These are phyloP conservation scores for Chaetomium strumarium DNA, from an alignment of 2,329 filamentous ascomycete genomes.

Conservation along the genomic window DNA sequence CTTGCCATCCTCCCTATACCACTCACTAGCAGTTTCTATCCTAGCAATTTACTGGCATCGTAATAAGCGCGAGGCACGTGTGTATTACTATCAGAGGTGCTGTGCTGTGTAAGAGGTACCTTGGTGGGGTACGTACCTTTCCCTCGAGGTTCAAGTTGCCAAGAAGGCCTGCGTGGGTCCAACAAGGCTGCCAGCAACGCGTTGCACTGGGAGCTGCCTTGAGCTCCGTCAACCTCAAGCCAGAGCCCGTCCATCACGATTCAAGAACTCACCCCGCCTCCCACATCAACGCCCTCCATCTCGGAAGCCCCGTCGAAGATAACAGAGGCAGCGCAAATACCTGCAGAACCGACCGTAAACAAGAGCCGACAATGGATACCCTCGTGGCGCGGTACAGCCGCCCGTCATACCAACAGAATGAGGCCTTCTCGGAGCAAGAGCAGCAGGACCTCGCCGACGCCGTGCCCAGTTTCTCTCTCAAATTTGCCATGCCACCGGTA, in stretches of 20 bases:
- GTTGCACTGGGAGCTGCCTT: conserved; percentile 24
- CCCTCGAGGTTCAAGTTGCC: background rate
- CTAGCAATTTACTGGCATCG: too few species aligned
- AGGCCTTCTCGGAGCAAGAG: conserved; percentile 66
- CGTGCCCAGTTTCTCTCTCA: conserved; percentile 73
- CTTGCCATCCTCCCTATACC: too few species aligned
- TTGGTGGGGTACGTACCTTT: background rate
- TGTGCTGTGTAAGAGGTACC: background rate
- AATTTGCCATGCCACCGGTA: conserved; percentile 91
- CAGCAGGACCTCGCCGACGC: conserved; percentile 66
- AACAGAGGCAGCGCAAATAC: background rate
- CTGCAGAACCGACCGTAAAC: conserved; percentile 1
- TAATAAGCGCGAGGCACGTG: too few species aligned
- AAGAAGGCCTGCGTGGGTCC: conserved; percentile 4
- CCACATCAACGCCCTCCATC: conserved; percentile 1
- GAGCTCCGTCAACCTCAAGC: conserved; percentile 13
- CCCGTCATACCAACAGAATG: conserved; percentile 64
- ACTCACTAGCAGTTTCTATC: too few species aligned
- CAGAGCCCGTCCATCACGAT: conserved; percentile 4
- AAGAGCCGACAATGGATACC: conserved; percentile 65
- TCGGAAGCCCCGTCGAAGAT: background rate
- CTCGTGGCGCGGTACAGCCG: conserved; percentile 89
- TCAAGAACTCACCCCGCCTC: background rate
- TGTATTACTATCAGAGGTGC: too few species aligned
- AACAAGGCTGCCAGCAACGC: conserved; percentile 17